Conservation (phyloP, 106 monocot species). For the Acorus calamus region DNA sequence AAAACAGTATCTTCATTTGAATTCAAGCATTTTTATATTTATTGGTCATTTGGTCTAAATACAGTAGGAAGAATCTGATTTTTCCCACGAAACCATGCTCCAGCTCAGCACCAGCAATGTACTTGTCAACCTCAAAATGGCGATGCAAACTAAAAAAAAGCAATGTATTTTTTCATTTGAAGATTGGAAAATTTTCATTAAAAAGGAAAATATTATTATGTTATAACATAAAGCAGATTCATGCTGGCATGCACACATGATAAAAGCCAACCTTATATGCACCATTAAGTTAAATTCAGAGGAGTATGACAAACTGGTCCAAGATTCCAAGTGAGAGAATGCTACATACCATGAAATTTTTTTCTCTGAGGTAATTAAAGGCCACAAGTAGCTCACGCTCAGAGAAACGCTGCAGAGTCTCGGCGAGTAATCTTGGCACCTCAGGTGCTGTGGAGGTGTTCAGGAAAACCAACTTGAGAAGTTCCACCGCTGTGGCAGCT, state of each 20-base stretch:
- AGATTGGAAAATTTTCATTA: too few relatives aligned
- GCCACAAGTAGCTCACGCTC: constrained; percentile 62
- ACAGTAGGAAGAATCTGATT: too few relatives aligned
- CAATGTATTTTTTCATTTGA: too few relatives aligned
- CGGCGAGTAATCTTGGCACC: constrained; percentile 48
- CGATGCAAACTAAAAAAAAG: too few relatives aligned
- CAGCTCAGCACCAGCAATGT: too few relatives aligned
- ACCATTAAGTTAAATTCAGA: not conserved
- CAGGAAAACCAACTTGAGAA: constrained; percentile 71
- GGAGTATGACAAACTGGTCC: not conserved
- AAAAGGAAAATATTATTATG: too few relatives aligned
- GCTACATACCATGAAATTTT: constrained; percentile 57
- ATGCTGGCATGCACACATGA: not conserved
- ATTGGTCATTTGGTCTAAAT: too few relatives aligned
- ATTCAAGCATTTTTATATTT: too few relatives aligned
- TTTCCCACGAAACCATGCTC: too few relatives aligned
- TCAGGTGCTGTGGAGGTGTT: constrained; percentile 34
- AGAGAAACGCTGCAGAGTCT: constrained; percentile 50
- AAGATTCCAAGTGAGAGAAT: not conserved
- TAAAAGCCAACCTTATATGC: not conserved
- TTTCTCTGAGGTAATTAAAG: constrained; percentile 57
- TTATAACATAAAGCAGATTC: too few relatives aligned
- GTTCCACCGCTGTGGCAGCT: constrained; percentile 77
- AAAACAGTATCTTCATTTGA: too few relatives aligned
- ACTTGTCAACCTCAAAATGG: too few relatives aligned